phyloP scores from a whole-genome alignment of 2,329 filamentous ascomycete genomes.

The Didymella pomorum region DNA sequence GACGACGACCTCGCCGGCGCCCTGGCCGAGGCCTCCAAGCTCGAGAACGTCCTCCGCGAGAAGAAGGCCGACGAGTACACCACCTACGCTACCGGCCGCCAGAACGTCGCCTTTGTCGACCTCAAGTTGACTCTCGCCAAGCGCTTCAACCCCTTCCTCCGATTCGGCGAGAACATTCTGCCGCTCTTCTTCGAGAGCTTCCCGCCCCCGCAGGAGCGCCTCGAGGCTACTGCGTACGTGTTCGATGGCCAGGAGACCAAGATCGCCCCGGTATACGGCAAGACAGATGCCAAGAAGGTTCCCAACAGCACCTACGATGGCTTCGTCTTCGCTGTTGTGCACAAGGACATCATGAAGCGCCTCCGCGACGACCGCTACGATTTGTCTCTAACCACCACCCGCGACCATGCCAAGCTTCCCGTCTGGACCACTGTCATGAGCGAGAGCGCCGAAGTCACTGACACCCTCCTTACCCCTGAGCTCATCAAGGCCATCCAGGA shows the following conservation, averaged over 20 bases:
- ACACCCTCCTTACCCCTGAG: slow-evolving; percentile 85
- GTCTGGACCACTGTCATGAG: slow-evolving; percentile 93
- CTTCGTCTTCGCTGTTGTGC: slow-evolving; percentile 94
- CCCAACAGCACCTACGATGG: slow-evolving; percentile 76
- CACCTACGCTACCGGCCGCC: slow-evolving; percentile 87
- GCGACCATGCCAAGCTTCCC: slow-evolving; percentile 90
- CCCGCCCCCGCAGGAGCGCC: slow-evolving; percentile 71
- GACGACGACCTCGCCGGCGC: slow-evolving; percentile 49
- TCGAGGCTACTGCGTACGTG: slow-evolving; percentile 81
- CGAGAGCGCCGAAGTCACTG: slow-evolving; percentile 94
- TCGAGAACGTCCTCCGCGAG: slow-evolving; percentile 76
- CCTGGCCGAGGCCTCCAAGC: slow-evolving; percentile 55
- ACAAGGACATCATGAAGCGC: slow-evolving; percentile 92
- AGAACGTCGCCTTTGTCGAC: slow-evolving; percentile 92
- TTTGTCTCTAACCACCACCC: slow-evolving; percentile 88
- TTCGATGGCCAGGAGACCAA: slow-evolving; percentile 92
- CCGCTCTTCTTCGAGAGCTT: slow-evolving; percentile 84
- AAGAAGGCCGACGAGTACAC: slow-evolving; percentile 86
- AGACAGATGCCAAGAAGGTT: slow-evolving; percentile 68
- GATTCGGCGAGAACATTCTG: slow-evolving; percentile 71
- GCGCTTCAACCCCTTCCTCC: slow-evolving; percentile 80
- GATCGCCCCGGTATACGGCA: slow-evolving; percentile 72
- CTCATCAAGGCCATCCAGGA: slow-evolving; percentile 79
- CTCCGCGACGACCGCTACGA: slow-evolving; percentile 94
- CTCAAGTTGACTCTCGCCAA: slow-evolving; percentile 82